Conservation (phyloP, 2,329 filamentous ascomycete species). For the Claviceps fusiformis region DNA sequence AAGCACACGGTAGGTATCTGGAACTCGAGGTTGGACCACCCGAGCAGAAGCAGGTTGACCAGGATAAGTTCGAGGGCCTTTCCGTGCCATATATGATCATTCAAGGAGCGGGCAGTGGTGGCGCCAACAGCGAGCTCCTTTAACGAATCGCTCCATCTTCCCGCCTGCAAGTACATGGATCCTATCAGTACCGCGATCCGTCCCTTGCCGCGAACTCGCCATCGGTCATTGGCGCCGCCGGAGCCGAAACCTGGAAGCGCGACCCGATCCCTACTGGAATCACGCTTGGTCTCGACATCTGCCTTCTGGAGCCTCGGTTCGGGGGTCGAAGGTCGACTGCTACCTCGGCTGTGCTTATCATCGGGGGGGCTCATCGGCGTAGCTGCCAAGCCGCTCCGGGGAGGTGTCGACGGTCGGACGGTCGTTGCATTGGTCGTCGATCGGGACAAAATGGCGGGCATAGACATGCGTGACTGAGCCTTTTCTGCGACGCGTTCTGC, state of each 20-base stretch:
- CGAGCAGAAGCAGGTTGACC: conserved; percentile 68
- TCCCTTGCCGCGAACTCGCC: conserved; percentile 67
- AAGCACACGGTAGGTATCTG: conserved; percentile 49
- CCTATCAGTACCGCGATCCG: conserved; percentile 69
- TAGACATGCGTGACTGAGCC: conserved; percentile 60
- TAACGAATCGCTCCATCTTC: conserved; percentile 79
- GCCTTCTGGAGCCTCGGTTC: conserved; percentile 25
- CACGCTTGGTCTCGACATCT: conserved; percentile 30
- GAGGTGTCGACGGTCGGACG: conserved; percentile 36
- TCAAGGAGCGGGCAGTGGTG: conserved; percentile 59
- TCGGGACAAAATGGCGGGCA: conserved; percentile 52
- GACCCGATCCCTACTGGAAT: conserved; percentile 41
- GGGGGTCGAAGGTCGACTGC: conserved; percentile 25
- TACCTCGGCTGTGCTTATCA: conserved; percentile 25
- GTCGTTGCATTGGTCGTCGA: conserved; percentile 28
- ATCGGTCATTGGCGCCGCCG: conserved; percentile 59
- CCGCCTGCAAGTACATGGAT: conserved; percentile 75
- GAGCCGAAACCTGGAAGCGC: conserved; percentile 60
- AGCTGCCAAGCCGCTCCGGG: conserved; percentile 33
- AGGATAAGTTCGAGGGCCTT: conserved; percentile 85
- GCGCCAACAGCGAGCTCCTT: conserved; percentile 73
- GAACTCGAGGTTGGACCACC: conserved; percentile 76
- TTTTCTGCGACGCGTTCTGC: conserved; percentile 43
- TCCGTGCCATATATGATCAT: conserved; percentile 94
- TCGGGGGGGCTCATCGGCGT: conserved; percentile 37